A percentile compares a stretch with the other conserved stretches of the same genome.
phyloP scores from a whole-genome alignment of 345 rosid genomes.

The Populus tremula region DNA sequence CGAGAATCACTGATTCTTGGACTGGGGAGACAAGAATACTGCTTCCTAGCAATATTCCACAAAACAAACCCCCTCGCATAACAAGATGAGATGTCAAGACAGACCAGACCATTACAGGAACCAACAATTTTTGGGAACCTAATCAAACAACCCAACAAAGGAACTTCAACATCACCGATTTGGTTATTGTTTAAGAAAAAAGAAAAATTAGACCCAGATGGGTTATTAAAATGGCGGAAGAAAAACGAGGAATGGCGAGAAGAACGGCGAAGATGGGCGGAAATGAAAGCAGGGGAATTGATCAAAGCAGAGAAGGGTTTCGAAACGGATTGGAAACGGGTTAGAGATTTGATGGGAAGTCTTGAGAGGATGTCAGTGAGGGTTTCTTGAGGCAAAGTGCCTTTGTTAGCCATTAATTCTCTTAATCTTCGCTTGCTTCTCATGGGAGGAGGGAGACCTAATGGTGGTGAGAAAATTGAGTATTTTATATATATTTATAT shows the following conservation, averaged over 20 bases:
- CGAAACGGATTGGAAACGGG: slow-evolving; percentile 41
- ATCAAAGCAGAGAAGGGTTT: slow-evolving; percentile 30
- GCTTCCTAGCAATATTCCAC: slow-evolving; percentile 31
- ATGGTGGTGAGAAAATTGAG: background rate
- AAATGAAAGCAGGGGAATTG: slow-evolving; percentile 20
- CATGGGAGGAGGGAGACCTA: background rate
- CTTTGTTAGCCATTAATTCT: slow-evolving; percentile 5
- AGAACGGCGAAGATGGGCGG: slow-evolving; percentile 34
- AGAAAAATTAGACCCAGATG: background rate
- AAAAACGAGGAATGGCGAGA: slow-evolving; percentile 18
- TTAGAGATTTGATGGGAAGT: slow-evolving; percentile 36
- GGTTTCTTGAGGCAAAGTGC: background rate
- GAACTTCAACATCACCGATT: background rate
- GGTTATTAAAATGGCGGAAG: slow-evolving; percentile 24
- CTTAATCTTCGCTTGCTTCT: slow-evolving; percentile 18
- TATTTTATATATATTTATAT: background rate
- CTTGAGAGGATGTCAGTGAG: slow-evolving; percentile 31
- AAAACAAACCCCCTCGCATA: slow-evolving; percentile 21
- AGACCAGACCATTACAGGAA: slow-evolving; percentile 36
- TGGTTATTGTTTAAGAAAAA: background rate
- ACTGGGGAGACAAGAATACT: slow-evolving; percentile 13
- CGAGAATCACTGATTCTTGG: slow-evolving; percentile 11
- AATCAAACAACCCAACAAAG: background rate
- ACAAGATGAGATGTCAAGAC: slow-evolving; percentile 35
- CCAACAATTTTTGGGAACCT: slow-evolving; percentile 38